phyloP scores from a whole-genome alignment of 2,329 filamentous ascomycete genomes.

The Exophiala viscosa region DNA sequence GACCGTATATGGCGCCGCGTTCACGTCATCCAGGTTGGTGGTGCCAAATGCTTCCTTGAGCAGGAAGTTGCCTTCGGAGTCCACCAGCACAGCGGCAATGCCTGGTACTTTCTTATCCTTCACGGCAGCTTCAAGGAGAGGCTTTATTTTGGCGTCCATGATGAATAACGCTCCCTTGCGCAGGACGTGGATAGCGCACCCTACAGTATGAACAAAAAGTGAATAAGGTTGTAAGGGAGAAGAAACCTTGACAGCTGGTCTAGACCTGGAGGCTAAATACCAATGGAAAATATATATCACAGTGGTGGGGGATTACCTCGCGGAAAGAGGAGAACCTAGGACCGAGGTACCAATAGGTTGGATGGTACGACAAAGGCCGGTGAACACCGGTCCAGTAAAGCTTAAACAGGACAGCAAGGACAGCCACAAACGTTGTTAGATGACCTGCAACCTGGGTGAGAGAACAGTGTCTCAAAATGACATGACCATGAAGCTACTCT shows the following conservation, averaged over 20 bases:
- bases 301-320: not conserved
- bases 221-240: too few relatives aligned
- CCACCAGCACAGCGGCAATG: constrained; percentile 19
- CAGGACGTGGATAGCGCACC: too few relatives aligned
- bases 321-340: constrained; percentile 8
- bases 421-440: too few relatives aligned
- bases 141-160: constrained; percentile 19
- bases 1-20: constrained; percentile 12
- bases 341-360: constrained; percentile 1
- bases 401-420: too few relatives aligned
- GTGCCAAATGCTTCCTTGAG: constrained; percentile 21
- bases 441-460: too few relatives aligned
- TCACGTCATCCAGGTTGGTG: constrained; percentile 14
- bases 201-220: too few relatives aligned
- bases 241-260: too few relatives aligned
- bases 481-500: too few relatives aligned
- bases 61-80: constrained; percentile 20
- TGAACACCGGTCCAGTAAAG: not conserved
- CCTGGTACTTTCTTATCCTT: constrained; percentile 23
- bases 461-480: too few relatives aligned
- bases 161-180: not conserved
- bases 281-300: too few relatives aligned
- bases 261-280: too few relatives aligned
- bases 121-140: constrained; percentile 22
- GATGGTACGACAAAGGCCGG: not conserved